Evolutionary conservation across 2,329 filamentous ascomycete genomes (phyloP), one percentile per base, ranked within the genome.

Genomic region (Scedosporium minutisporum): DNA sequence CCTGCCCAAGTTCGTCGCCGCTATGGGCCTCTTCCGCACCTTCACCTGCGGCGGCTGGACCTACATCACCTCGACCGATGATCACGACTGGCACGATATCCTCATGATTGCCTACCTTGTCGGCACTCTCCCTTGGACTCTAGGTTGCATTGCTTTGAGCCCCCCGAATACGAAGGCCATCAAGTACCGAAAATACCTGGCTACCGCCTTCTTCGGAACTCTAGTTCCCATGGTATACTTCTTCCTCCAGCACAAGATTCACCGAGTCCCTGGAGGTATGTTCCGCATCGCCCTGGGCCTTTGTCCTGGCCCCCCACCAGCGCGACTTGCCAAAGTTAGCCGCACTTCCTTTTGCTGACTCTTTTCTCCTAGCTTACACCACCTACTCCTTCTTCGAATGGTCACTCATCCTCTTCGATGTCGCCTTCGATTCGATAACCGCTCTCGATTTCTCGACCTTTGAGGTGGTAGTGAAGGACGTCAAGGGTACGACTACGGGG

Each of bases 91-190:
- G 93, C 95, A 99, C 74, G 95, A 99, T 71, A 93, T 97, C 66
- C 93, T 99, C 74, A 99, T 99, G 95, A 97, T 99, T 68, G 96
- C 92, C 14, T 99, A 99, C 75, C 81, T 99, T 63, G 88, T 99
- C 57, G 89, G 91, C 41, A 97, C 95, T 2, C 80, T 99, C 62
- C 95, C 95, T 1, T 99, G 95, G 95, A 99, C 93, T 1, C 75
- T 91, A 58, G 95, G 95, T 58, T 97, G 93, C 74, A 83, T 97
- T 65, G 86, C 89, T 4, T 78, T 97, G 60, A 97, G 93, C 75
- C 92, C 93, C 10, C 86, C 87, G 63, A 96, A 97, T 72, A 82
- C 87, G 12, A 84, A 79, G 65, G 91, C 95, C 6, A 82, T 97
- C 72, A 92, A 89, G 76, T 96, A 96, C 75, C 85, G 95, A 68